A percentile compares a stretch with the other conserved stretches of the same genome.
Conservation (phyloP, 257 asterid genomes). For the Voacanga thouarsii region DNA sequence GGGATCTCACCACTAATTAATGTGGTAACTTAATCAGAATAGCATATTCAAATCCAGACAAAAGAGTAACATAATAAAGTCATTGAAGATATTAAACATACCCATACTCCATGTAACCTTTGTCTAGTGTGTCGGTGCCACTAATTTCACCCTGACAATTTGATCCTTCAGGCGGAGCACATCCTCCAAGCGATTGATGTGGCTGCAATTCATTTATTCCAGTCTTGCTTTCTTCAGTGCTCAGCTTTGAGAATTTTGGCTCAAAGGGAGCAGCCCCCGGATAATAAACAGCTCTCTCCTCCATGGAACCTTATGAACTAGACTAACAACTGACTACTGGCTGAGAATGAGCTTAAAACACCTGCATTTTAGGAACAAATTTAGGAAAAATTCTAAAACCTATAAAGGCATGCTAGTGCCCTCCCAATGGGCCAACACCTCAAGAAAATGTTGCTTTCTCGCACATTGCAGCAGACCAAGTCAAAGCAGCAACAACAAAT, state of each 20-base stretch:
- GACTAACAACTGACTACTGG: conserved; percentile 37
- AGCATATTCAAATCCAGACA: too few species aligned
- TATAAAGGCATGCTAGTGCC: conserved; percentile 51
- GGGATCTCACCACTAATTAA: too few species aligned
- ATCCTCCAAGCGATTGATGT: conserved; percentile 29
- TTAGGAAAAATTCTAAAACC: conserved; percentile 54
- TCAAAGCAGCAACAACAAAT: conserved; percentile 62
- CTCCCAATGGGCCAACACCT: conserved; percentile 58
- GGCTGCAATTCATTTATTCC: conserved; percentile 23
- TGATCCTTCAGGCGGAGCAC: conserved; percentile 19
- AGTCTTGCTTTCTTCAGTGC: conserved; percentile 23
- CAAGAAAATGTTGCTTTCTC: conserved; percentile 56
- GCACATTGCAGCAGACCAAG: conserved; percentile 60
- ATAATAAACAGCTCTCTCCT: conserved; percentile 43
- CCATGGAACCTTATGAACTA: conserved; percentile 39
- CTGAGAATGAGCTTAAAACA: conserved; percentile 32
- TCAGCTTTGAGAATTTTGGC: conserved; percentile 23
- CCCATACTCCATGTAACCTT: conserved; percentile 75
- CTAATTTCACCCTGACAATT: conserved; percentile 23
- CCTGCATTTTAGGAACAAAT: conserved; percentile 68
- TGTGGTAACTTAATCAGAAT: too few species aligned
- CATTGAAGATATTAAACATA: conserved; percentile 29
- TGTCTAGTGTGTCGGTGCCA: conserved; percentile 39
- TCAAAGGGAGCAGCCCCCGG: conserved; percentile 29
- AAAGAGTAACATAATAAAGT: not conserved